phyloP scores from a whole-genome alignment of 139 green algal genomes.

The Tetraselmis chui region DNA sequence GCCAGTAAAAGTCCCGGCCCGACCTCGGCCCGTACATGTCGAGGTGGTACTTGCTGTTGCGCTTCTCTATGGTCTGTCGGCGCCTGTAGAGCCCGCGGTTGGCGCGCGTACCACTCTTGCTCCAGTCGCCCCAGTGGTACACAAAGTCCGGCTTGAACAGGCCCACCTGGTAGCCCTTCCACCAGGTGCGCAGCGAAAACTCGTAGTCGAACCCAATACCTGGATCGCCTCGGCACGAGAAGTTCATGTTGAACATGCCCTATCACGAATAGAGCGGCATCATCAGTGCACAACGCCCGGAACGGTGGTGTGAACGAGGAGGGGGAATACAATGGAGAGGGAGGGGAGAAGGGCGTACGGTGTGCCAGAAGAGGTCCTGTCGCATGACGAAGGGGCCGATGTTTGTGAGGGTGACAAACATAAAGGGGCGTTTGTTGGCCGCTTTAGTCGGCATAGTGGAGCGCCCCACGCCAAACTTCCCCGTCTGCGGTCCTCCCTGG shows the following conservation, averaged over 20 bases:
- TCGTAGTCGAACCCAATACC: conserved; percentile 18
- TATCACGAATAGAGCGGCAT: too few species aligned
- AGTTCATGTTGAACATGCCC: conserved; percentile 13
- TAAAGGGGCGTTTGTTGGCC: conserved; percentile 4
- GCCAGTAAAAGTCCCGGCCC: conserved; percentile 4
- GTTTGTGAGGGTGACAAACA: conserved; percentile 15
- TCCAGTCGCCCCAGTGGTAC: conserved; percentile 5
- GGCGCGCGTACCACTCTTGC: conserved; percentile 2
- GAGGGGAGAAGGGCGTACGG: not conserved
- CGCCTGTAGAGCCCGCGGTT: conserved; percentile 6
- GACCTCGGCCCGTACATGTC: conserved; percentile 2
- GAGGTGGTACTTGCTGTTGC: conserved; percentile 8
- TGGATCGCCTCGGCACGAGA: conserved; percentile 11
- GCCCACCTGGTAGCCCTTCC: conserved; percentile 2
- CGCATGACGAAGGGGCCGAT: conserved; percentile 11
- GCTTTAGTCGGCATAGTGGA: not conserved
- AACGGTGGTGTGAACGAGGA: too few species aligned
- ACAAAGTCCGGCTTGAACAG: not conserved
- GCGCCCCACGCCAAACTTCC: conserved; percentile 4
- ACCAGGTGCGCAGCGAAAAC: conserved; percentile 8
- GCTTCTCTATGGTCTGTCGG: conserved; percentile 1
- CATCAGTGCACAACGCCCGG: too few species aligned
- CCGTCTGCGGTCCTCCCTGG: conserved; percentile 10
- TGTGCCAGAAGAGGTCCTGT: not conserved
- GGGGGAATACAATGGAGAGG: too few species aligned